A percentile compares a stretch with the other conserved stretches of the same genome.
Evolutionary conservation across 805 yeast species (phyloP).

Genomic region (Blastobotrys chiropterorum): DNA sequence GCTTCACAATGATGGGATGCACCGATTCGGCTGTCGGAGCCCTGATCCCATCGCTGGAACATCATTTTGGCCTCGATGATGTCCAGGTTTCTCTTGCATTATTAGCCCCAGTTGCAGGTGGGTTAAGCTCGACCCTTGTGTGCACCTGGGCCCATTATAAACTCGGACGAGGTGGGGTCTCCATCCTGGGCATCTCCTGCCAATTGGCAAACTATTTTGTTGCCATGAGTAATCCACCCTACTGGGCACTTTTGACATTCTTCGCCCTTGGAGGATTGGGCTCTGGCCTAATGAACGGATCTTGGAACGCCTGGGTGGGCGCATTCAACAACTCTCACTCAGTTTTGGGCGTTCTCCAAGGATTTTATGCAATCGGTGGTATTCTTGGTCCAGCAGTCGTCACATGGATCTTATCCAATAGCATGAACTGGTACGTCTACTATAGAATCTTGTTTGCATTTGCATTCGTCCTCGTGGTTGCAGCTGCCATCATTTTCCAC

Average conservation of each 20-base stretch:
- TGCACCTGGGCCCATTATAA: conserved; percentile 38
- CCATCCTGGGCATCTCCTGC: conserved; percentile 31
- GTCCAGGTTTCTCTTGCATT: conserved; percentile 44
- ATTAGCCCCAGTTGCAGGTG: conserved; percentile 48
- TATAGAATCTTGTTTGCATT: conserved; percentile 41
- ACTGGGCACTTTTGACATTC: conserved; percentile 33
- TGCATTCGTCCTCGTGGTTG: conserved; percentile 30
- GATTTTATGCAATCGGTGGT: conserved; percentile 65
- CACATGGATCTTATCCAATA: conserved; percentile 44
- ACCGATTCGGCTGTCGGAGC: conserved; percentile 62
- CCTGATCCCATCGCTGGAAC: conserved; percentile 47
- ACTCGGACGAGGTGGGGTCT: conserved; percentile 46
- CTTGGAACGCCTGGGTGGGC: conserved; percentile 45
- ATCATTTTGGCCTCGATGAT: conserved; percentile 44
- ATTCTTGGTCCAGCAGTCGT: conserved; percentile 62
- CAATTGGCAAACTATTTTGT: conserved; percentile 36
- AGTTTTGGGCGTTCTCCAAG: conserved; percentile 58
- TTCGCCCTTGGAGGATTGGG: conserved; percentile 47
- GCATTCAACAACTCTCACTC: conserved; percentile 49
- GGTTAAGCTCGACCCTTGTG: conserved; percentile 44
- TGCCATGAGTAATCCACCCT: conserved; percentile 38
- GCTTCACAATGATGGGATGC: conserved; percentile 46
- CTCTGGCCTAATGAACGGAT: conserved; percentile 50
- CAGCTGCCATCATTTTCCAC: conserved; percentile 40
- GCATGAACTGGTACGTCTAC: conserved; percentile 47